These are phyloP conservation scores for Aspergillus pseudonomiae DNA, from an alignment of 2,329 filamentous ascomycete genomes.

Conservation along the genomic window DNA sequence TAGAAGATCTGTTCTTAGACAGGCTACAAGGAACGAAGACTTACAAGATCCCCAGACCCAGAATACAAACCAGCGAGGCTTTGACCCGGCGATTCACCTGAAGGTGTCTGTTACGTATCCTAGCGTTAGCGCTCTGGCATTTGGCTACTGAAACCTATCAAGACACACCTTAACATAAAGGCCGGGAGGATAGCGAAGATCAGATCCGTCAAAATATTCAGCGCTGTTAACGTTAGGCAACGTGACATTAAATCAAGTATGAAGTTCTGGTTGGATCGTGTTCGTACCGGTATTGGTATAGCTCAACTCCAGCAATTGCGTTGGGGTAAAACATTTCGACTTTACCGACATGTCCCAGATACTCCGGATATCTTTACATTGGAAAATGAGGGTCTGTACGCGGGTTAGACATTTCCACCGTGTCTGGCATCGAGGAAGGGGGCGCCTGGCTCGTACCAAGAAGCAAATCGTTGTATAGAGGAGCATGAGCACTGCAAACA, in stretches of 20 bases:
- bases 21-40: slow-evolving; percentile 1
- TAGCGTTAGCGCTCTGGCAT: neutral
- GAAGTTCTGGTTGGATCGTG: neutral
- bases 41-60: slow-evolving; percentile 49
- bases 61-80: slow-evolving; percentile 39
- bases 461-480: slow-evolving; percentile 25
- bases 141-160: too few relatives aligned
- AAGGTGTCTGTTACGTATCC: slow-evolving; percentile 26
- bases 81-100: slow-evolving; percentile 44
- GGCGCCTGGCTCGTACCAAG: slow-evolving; percentile 8
- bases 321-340: slow-evolving; percentile 47
- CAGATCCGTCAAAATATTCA: slow-evolving; percentile 47
- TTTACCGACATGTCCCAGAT: slow-evolving; percentile 49
- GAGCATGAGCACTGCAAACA: slow-evolving; percentile 18
- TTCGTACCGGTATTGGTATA: slow-evolving; percentile 44
- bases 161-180: slow-evolving; percentile 40
- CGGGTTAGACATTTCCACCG: slow-evolving; percentile 22
- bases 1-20: neutral
- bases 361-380: slow-evolving; percentile 51
- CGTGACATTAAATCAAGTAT: neutral
- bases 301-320: slow-evolving; percentile 46
- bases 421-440: slow-evolving; percentile 21
- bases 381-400: slow-evolving; percentile 50
- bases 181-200: slow-evolving; percentile 45
- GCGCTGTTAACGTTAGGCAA: slow-evolving; percentile 17